Percentiles rank a stretch among this genome's conserved stretches.
These are phyloP conservation scores for Fraxinus sp. DNA, from an alignment of 305 asterid genomes.

Conservation along the genomic window DNA sequence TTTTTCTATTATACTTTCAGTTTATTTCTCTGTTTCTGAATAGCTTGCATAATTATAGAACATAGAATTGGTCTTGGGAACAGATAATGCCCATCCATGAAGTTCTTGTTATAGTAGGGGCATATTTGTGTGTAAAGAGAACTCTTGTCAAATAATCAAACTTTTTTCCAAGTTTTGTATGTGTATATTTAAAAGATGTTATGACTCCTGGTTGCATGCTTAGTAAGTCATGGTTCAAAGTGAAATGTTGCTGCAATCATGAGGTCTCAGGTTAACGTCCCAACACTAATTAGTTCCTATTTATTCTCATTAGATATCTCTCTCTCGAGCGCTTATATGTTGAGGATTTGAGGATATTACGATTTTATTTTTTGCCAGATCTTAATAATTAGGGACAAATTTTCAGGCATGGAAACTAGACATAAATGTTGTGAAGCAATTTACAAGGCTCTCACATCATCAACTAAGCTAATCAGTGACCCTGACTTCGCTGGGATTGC, in stretches of 20 bases:
- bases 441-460: constrained; percentile 48
- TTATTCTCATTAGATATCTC: background rate
- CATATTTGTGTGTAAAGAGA: background rate
- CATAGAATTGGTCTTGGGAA: constrained; percentile 10
- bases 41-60: background rate
- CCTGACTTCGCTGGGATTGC: constrained; percentile 48
- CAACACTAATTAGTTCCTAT: background rate
- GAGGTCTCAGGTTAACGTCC: background rate
- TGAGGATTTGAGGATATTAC: background rate
- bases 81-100: background rate
- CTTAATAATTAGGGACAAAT: background rate
- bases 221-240: background rate
- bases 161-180: background rate
- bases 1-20: background rate
- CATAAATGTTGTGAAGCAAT: constrained; percentile 82
- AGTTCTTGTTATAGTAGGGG: background rate
- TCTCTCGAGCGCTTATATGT: background rate
- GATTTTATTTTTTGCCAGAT: background rate
- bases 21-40: background rate
- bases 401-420: constrained; percentile 91
- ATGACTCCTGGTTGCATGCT: background rate
- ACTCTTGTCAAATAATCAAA: background rate
- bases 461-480: constrained; percentile 53
- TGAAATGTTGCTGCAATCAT: background rate
- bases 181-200: background rate